Evolutionary conservation across 495 filamentous ascomycete genomes (phyloP), one percentile per base, ranked within the genome.

Genomic region (Penicillium mononematosum): DNA sequence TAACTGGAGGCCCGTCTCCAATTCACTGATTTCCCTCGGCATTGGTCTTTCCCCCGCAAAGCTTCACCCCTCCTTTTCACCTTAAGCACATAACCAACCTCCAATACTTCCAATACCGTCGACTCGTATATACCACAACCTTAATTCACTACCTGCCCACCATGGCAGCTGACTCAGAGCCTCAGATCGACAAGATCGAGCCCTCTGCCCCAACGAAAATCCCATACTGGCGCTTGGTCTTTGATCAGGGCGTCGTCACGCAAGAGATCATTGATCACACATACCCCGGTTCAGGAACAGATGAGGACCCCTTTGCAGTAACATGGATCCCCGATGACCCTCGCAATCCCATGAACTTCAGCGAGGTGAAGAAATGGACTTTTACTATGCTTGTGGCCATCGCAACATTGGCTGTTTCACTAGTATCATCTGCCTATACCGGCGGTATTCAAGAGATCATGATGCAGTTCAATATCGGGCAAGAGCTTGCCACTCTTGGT

Each of bases 351-450:
- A 84, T 89, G 81, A 71, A 70, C n/a, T 92, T 86, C 63, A 64
- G 78, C 27, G 46, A 62, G 4, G 55, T 58, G 20, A 84, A 78
- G 69, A 92, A 92, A 72, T 93, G 89, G 89, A 65, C 65, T n/a
- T 83, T 88, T 56, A 88, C 87, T 1, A 58, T 82, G 45, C 43
- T 86, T 14, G 81, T 85, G 46, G 87, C 89, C 25, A 57, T 88
- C 38, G 81, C 87, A 17, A 89, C 88, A 0, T 76, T 93, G 47
- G 84, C 85, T 20, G 88, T 93, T 24, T 77, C 90, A 16, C 84
- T 95, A 59, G 88, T 86, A 34, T 90, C 87, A 9, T 90, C 88
- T 1, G 89, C 88, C 11, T 92, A 87, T 60, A 78, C 88, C 29
- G 88, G 88, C 36, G 90, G 89, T 62, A 71, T 89, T 12, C 65